Conservation (phyloP, 139 green algal species). For the Chlamydomonas urium region DNA sequence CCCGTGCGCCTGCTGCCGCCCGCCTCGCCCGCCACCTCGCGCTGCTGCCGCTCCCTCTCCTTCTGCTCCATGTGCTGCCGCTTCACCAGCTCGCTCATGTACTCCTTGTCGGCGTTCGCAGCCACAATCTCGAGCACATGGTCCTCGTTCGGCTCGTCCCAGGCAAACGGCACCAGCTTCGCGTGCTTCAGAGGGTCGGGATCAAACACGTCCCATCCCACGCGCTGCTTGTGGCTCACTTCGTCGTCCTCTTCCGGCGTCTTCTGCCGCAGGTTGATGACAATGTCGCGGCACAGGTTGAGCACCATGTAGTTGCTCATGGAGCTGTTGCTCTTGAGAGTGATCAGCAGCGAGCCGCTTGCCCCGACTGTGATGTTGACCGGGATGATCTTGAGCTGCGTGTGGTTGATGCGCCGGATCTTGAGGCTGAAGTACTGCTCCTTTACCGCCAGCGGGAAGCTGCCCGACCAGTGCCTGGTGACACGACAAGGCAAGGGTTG, state of each 20-base stretch:
- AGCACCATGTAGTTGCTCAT: conserved; percentile 72
- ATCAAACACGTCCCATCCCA: conserved; percentile 11
- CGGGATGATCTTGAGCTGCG: conserved; percentile 71
- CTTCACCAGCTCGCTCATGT: no score
- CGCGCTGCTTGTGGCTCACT: not conserved
- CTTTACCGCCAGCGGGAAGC: conserved; percentile 59
- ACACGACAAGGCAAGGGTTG: not conserved
- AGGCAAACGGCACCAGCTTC: conserved; percentile 69
- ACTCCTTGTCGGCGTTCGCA: not conserved
- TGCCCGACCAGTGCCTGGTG: conserved; percentile 47
- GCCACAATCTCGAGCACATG: not conserved
- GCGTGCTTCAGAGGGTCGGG: conserved; percentile 11
- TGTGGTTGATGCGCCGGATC: conserved; percentile 29
- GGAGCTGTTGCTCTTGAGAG: conserved; percentile 49
- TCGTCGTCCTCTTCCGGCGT: not conserved
- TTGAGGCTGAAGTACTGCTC: conserved; percentile 79
- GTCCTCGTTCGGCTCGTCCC: conserved; percentile 65
- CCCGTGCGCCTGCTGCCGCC: no score
- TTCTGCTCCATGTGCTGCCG: no score
- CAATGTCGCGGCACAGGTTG: conserved; percentile 43
- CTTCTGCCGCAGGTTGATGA: conserved; percentile 12
- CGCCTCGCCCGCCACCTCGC: no score
- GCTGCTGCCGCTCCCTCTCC: no score
- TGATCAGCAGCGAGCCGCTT: conserved; percentile 55
- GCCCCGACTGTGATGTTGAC: conserved; percentile 77